These are phyloP conservation scores for Nakazawaea populi DNA, from an alignment of 805 yeast genomes.

Conservation along the genomic window DNA sequence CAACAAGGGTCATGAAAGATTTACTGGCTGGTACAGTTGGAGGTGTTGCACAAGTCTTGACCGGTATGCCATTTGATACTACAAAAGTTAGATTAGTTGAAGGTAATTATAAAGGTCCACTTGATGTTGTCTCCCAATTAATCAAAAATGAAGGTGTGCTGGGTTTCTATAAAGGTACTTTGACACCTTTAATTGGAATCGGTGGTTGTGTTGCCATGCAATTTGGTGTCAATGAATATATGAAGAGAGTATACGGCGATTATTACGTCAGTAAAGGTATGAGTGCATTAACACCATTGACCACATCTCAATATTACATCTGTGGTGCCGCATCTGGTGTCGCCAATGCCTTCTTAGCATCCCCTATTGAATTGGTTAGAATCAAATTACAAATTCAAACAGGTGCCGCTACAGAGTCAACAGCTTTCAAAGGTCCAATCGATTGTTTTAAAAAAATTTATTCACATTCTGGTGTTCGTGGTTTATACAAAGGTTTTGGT, in stretches of 20 bases:
- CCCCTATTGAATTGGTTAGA: constrained; percentile 94
- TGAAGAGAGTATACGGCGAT: constrained; percentile 71
- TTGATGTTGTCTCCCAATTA: constrained; percentile 70
- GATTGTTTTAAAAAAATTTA: constrained; percentile 61
- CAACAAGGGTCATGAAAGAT: constrained; percentile 58
- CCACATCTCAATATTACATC: constrained; percentile 62
- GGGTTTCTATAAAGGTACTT: constrained; percentile 90
- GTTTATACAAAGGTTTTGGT: constrained; percentile 71
- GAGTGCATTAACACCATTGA: constrained; percentile 31
- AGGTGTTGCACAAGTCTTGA: constrained; percentile 91
- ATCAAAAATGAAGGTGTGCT: constrained; percentile 72
- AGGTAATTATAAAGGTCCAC: constrained; percentile 66
- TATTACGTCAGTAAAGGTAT: constrained; percentile 35
- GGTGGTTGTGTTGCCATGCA: constrained; percentile 97
- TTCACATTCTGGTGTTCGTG: constrained; percentile 45
- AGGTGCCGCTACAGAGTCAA: constrained; percentile 32
- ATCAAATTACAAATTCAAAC: constrained; percentile 91
- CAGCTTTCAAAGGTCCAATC: constrained; percentile 61
- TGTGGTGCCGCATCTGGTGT: constrained; percentile 93
- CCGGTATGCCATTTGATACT: constrained; percentile 96
- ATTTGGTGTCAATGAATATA: constrained; percentile 89
- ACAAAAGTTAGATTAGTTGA: constrained; percentile 85
- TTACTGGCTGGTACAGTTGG: constrained; percentile 90
- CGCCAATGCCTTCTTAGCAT: constrained; percentile 81
- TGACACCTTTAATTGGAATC: constrained; percentile 92